These are phyloP conservation scores for Cladosporium sp. DNA, from an alignment of 2,329 filamentous ascomycete species.

Conservation along the genomic window DNA sequence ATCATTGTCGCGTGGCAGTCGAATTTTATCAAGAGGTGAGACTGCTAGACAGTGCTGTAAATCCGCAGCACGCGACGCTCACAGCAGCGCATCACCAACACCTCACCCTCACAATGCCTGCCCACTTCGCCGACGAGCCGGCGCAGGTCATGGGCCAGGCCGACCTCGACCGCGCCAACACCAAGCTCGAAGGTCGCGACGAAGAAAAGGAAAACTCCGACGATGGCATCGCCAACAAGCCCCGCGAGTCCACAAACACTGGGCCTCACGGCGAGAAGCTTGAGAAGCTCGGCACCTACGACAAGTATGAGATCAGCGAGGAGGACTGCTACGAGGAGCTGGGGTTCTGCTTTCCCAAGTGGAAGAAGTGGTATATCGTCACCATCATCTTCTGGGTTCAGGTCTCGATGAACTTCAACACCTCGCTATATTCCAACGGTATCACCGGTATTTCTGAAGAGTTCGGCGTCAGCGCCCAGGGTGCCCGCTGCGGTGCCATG, in stretches of 20 bases:
- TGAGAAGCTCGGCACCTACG: slow-evolving; percentile 31
- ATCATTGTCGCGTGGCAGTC: not conserved
- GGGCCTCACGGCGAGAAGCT: slow-evolving; percentile 19
- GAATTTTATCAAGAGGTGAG: not conserved
- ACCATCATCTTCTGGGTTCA: slow-evolving; percentile 49
- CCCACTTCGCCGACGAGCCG: slow-evolving; percentile 25
- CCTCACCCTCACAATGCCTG: slow-evolving; percentile 11
- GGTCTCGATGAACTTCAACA: slow-evolving; percentile 55
- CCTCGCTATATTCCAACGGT: slow-evolving; percentile 50
- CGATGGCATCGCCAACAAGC: slow-evolving; percentile 10
- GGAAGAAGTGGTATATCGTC: slow-evolving; percentile 51
- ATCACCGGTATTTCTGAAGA: slow-evolving; percentile 41
- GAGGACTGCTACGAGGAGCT: slow-evolving; percentile 45
- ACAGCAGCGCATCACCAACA: not conserved
- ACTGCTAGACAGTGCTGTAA: not conserved
- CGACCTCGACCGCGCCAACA: slow-evolving; percentile 24
- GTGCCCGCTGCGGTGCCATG: slow-evolving; percentile 43
- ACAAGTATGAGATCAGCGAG: slow-evolving; percentile 45
- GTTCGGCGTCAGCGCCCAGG: slow-evolving; percentile 42
- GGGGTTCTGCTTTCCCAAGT: slow-evolving; percentile 42
- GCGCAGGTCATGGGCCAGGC: slow-evolving; percentile 23
- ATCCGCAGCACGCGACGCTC: not conserved
- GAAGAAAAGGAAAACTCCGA: slow-evolving; percentile 16
- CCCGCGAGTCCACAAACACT: slow-evolving; percentile 4
- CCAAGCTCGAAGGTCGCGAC: slow-evolving; percentile 21